Percentiles rank a stretch among this genome's conserved stretches.
phyloP scores from a whole-genome alignment of 1,284 basidiomycete species.

The Leccinum griseonigrum region DNA sequence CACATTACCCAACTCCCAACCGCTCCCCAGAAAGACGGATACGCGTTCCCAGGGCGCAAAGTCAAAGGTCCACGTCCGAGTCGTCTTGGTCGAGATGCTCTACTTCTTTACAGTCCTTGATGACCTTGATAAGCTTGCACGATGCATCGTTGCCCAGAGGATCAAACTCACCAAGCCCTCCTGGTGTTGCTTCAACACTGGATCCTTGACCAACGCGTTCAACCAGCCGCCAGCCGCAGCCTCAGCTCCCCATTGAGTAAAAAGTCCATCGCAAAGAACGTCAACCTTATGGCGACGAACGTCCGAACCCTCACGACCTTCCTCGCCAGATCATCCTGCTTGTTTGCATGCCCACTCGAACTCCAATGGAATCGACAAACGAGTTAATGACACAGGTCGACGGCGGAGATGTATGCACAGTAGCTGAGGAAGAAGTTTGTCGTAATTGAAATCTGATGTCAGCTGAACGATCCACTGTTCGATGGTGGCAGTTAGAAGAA shows the following conservation, averaged over 20 bases:
- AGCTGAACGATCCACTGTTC: slow-evolving; percentile 89
- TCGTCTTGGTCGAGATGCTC: slow-evolving; percentile 34
- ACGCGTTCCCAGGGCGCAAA: slow-evolving; percentile 44
- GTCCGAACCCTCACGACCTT: slow-evolving; percentile 81
- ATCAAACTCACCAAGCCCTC: slow-evolving; percentile 63
- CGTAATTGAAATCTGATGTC: slow-evolving; percentile 79
- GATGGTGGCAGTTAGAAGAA: slow-evolving; percentile 81
- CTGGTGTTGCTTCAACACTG: slow-evolving; percentile 57
- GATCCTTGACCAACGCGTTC: slow-evolving; percentile 70
- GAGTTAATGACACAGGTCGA: slow-evolving; percentile 69
- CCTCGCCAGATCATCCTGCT: slow-evolving; percentile 62
- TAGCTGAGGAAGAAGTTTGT: slow-evolving; percentile 55
- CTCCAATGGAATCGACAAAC: slow-evolving; percentile 88
- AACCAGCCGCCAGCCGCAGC: slow-evolving; percentile 69
- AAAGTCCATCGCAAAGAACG: slow-evolving; percentile 86
- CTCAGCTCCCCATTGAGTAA: slow-evolving; percentile 72
- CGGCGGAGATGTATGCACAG: slow-evolving; percentile 20
- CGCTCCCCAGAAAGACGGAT: slow-evolving; percentile 33
- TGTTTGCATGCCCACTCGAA: slow-evolving; percentile 50
- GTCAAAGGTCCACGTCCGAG: slow-evolving; percentile 70
- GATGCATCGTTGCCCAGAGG: neutral
- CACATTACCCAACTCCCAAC: slow-evolving; percentile 24
- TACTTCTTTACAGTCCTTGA: slow-evolving; percentile 66
- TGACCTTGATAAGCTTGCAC: no score
- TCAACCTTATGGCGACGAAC: slow-evolving; percentile 79